A percentile compares a stretch with the other conserved stretches of the same genome.
Evolutionary conservation across 257 asterid species (phyloP).

Genomic region (Prunella vulgaris): DNA sequence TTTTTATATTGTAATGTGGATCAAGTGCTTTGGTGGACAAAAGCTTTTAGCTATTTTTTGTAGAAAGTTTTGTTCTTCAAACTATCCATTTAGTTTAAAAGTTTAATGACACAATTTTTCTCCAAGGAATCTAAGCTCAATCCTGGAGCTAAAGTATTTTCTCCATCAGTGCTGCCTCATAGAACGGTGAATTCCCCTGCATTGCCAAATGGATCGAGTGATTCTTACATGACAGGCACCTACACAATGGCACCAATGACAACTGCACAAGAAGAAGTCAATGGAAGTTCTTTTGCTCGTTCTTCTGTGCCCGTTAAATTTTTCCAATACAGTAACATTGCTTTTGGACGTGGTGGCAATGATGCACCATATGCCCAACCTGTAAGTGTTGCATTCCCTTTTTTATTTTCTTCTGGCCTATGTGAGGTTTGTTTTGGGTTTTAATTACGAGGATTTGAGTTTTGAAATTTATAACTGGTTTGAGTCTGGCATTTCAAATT

Average conservation of each 20-base stretch:
- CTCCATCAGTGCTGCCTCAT: conserved; percentile 53
- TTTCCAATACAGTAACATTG: conserved; percentile 36
- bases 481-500: too few species aligned
- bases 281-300: conserved; percentile 36
- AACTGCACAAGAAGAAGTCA: conserved; percentile 47
- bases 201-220: conserved; percentile 36
- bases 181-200: conserved; percentile 52
- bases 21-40: not conserved
- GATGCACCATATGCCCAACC: conserved; percentile 51
- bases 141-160: conserved; percentile 77
- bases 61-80: not conserved
- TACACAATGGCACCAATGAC: conserved; percentile 36
- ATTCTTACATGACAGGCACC: conserved; percentile 37
- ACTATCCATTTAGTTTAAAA: conserved; percentile 1
- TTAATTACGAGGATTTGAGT: too few species aligned
- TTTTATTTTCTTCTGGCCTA: not conserved
- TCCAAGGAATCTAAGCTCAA: conserved; percentile 79
- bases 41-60: not conserved
- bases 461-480: too few species aligned
- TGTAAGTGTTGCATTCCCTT: conserved; percentile 36
- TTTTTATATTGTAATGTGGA: not conserved
- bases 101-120: conserved; percentile 14
- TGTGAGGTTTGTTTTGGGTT: too few species aligned
- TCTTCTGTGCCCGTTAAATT: conserved; percentile 56
- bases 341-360: conserved; percentile 42